Evolutionary conservation across 2,329 filamentous ascomycete genomes (phyloP).

Genomic region (Macrophomina phaseolina): DNA sequence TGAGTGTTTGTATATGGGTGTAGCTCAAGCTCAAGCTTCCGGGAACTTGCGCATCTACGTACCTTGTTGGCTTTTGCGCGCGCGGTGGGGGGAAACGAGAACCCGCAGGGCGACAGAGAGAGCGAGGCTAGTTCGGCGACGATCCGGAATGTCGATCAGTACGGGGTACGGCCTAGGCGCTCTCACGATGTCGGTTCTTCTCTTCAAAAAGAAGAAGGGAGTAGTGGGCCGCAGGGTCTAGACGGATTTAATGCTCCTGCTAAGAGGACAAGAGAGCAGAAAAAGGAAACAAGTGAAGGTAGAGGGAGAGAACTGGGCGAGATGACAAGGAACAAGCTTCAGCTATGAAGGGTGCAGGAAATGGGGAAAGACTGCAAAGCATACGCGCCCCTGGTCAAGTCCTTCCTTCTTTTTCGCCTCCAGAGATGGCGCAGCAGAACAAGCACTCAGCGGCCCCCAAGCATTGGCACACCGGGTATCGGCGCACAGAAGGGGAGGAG

Average conservation of each 20-base stretch:
- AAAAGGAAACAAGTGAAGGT: neutral
- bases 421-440: neutral
- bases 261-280: neutral
- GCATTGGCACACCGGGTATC: neutral
- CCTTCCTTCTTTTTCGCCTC: neutral
- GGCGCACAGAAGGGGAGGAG: neutral
- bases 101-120: neutral
- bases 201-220: neutral
- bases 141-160: conserved; percentile 13
- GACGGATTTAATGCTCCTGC: neutral
- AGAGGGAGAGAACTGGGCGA: neutral
- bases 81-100: neutral
- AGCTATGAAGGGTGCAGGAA: neutral
- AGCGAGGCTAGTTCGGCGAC: neutral
- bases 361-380: neutral
- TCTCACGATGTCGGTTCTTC: neutral
- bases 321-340: neutral
- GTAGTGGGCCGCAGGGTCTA: neutral
- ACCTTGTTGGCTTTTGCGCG: neutral
- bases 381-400: neutral
- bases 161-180: neutral
- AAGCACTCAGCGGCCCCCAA: neutral
- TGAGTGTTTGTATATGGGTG: neutral
- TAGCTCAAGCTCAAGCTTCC: conserved; percentile 2
- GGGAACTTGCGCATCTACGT: neutral